Evolutionary conservation across 345 rosid genomes (phyloP).

Genomic region (Euphorbia peplus): DNA sequence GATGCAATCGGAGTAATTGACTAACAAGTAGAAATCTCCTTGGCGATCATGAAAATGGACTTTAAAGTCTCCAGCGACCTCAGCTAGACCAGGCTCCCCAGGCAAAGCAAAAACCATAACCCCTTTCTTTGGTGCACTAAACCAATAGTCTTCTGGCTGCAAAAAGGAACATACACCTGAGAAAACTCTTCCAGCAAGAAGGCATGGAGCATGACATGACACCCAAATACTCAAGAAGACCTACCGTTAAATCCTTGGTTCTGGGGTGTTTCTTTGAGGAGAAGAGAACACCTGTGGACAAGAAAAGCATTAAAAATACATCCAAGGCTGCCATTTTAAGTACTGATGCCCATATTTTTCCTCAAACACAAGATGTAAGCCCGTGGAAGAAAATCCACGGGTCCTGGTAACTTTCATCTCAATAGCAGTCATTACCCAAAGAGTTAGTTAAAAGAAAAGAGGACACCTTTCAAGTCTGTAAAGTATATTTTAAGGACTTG

Average conservation of each 20-base stretch:
- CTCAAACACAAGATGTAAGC: neutral
- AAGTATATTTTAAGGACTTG: neutral
- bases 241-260: constrained; percentile 70
- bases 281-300: constrained; percentile 62
- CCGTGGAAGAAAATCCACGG: neutral
- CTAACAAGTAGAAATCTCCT: constrained; percentile 93
- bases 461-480: neutral
- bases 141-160: constrained; percentile 96
- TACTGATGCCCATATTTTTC: neutral
- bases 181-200: neutral
- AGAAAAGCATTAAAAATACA: neutral
- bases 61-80: constrained; percentile 80
- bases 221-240: constrained; percentile 17
- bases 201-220: neutral
- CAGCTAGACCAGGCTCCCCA: constrained; percentile 87
- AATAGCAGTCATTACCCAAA: neutral
- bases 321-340: neutral
- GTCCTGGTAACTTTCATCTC: neutral
- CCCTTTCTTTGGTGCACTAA: constrained; percentile 86
- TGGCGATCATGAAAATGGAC: constrained; percentile 84
- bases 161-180: constrained; percentile 7
- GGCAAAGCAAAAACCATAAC: constrained; percentile 87
- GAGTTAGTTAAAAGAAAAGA: neutral
- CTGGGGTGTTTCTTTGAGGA: constrained; percentile 72
- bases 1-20: neutral